A percentile compares a stretch with the other conserved stretches of the same genome.
Evolutionary conservation across 192 early-diverging fungal genomes (phyloP).

Genomic region (Coemansia sp.): DNA sequence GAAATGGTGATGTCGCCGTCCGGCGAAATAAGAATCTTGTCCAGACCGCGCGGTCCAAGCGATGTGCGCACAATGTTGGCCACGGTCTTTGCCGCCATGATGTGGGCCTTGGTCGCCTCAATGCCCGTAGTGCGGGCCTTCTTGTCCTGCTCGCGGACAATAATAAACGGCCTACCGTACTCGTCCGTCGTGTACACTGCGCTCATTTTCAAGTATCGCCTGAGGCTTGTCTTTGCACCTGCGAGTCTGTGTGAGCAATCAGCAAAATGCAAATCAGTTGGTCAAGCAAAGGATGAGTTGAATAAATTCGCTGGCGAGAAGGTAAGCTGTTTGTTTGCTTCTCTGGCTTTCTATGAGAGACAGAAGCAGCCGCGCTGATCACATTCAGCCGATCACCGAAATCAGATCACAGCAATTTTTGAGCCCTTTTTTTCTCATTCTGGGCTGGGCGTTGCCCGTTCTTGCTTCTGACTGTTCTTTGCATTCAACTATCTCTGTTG

Average conservation of each 20-base stretch:
- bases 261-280: neutral
- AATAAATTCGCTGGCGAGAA: neutral
- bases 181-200: constrained; percentile 87
- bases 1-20: constrained; percentile 99
- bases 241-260: neutral
- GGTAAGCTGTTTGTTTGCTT: neutral
- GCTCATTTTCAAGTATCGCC: constrained; percentile 37
- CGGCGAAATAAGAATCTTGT: constrained; percentile 99
- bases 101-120: constrained; percentile 96
- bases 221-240: neutral
- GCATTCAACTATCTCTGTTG: neutral
- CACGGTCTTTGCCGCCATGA: constrained; percentile 95
- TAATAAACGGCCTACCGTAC: constrained; percentile 87
- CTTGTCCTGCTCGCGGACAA: constrained; percentile 94
- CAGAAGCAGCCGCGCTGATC: neutral
- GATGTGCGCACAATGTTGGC: constrained; percentile 98
- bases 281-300: neutral
- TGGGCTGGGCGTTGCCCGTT: neutral
- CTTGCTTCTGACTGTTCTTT: neutral
- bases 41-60: constrained; percentile 95
- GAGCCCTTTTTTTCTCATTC: neutral
- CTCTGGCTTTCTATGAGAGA: too few species aligned
- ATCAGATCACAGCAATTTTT: neutral
- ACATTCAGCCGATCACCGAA: neutral
- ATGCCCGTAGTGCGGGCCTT: constrained; percentile 87